Percentiles rank a stretch among this genome's conserved stretches.
These are phyloP conservation scores for Neobulgaria alba DNA, from an alignment of 2,329 filamentous ascomycete species.

Conservation along the genomic window DNA sequence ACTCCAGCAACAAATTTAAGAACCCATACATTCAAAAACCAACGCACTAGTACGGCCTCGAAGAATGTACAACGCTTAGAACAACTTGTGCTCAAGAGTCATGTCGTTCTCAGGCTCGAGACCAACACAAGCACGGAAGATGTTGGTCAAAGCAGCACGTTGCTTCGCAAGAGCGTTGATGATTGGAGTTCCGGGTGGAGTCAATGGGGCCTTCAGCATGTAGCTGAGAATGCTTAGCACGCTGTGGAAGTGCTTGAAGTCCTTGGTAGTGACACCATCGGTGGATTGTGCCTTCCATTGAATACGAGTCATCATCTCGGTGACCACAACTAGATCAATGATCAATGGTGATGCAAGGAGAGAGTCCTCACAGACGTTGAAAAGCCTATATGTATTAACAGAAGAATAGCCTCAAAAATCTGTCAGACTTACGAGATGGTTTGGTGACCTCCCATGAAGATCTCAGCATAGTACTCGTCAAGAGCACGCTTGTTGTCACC, in stretches of 20 bases:
- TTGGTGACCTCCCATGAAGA: conserved; percentile 97
- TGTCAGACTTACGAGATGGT: conserved; percentile 70
- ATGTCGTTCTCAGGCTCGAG: conserved; percentile 97
- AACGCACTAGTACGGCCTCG: too few species aligned
- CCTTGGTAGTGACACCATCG: conserved; percentile 44
- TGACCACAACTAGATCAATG: conserved; percentile 86
- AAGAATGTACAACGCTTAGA: conserved; percentile 41
- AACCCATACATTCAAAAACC: not conserved
- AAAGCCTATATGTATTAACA: conserved; percentile 71
- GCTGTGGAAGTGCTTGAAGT: conserved; percentile 92
- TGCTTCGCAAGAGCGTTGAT: conserved; percentile 96
- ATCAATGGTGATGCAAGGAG: conserved; percentile 92
- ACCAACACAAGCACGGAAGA: conserved; percentile 95
- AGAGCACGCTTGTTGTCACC: conserved; percentile 98
- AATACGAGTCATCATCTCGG: conserved; percentile 98
- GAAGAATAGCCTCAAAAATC: too few species aligned
- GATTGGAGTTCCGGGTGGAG: conserved; percentile 88
- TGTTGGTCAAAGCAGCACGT: conserved; percentile 88
- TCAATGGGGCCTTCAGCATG: conserved; percentile 96
- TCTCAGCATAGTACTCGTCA: conserved; percentile 98
- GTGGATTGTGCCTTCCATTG: conserved; percentile 66
- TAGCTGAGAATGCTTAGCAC: conserved; percentile 96
- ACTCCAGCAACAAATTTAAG: not conserved
- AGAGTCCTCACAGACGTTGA: conserved; percentile 99
- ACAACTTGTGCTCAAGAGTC: conserved; percentile 98